phyloP scores from a whole-genome alignment of 345 rosid genomes.

The Mallotus nudiflorus region DNA sequence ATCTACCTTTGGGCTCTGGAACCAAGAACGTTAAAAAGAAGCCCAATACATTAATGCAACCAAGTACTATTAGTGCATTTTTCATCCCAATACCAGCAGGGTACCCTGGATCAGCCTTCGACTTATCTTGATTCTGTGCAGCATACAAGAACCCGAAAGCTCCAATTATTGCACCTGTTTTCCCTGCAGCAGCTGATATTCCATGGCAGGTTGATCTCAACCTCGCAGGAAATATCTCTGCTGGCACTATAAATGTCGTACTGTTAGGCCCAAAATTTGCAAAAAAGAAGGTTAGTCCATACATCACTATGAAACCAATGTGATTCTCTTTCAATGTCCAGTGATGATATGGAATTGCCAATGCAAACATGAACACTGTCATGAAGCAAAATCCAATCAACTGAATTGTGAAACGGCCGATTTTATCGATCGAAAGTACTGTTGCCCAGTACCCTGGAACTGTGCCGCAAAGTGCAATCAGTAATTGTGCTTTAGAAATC shows the following conservation, averaged over 20 bases:
- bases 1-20: slow-evolving; percentile 10
- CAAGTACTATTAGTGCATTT: slow-evolving; percentile 19
- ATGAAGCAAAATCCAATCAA: slow-evolving; percentile 18
- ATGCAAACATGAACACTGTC: slow-evolving; percentile 13
- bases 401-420: slow-evolving; percentile 11
- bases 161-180: slow-evolving; percentile 17
- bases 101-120: slow-evolving; percentile 20
- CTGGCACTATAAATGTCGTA: slow-evolving; percentile 15
- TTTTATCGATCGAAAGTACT: background rate
- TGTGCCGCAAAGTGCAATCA: slow-evolving; percentile 17
- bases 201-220: slow-evolving; percentile 16
- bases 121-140: slow-evolving; percentile 27
- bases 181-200: slow-evolving; percentile 23
- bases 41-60: slow-evolving; percentile 31
- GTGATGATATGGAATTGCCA: slow-evolving; percentile 20
- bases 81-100: slow-evolving; percentile 25
- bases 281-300: slow-evolving; percentile 9
- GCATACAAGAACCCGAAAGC: slow-evolving; percentile 34
- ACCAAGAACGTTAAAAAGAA: slow-evolving; percentile 36
- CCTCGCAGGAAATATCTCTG: slow-evolving; percentile 16
- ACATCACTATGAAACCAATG: slow-evolving; percentile 1
- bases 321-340: slow-evolving; percentile 12
- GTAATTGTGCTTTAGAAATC: slow-evolving; percentile 7
- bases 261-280: slow-evolving; percentile 22
- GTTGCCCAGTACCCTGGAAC: slow-evolving; percentile 17